A percentile compares a stretch with the other conserved stretches of the same genome.
Conservation (phyloP, 1,284 basidiomycete species). For the Tetrapyrgos nigripes region DNA sequence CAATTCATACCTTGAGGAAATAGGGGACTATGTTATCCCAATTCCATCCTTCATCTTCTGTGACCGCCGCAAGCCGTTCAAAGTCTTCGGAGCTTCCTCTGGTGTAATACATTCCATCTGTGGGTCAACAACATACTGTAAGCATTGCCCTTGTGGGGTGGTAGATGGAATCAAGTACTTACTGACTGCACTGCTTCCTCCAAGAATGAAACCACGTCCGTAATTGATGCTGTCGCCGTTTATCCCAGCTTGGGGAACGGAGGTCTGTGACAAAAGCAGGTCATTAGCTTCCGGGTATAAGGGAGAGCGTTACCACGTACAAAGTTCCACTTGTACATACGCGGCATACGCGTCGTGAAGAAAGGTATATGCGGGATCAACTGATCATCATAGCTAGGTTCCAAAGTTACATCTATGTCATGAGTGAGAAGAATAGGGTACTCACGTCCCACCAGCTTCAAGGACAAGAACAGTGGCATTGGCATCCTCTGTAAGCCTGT, state of each 20-base stretch:
- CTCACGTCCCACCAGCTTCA: conserved; percentile 23
- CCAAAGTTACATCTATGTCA: neutral
- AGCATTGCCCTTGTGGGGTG: neutral
- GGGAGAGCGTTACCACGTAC: neutral
- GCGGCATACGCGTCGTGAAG: conserved; percentile 19
- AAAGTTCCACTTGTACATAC: conserved; percentile 37
- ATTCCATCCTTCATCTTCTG: conserved; percentile 33
- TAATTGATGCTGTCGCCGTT: conserved; percentile 34
- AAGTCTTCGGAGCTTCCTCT: conserved; percentile 36
- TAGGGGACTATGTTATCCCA: conserved; percentile 34
- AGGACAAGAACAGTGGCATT: conserved; percentile 23
- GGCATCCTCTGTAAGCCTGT: conserved; percentile 25
- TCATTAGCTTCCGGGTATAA: neutral
- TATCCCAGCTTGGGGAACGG: conserved; percentile 37
- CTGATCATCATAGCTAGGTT: conserved; percentile 26
- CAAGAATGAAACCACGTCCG: conserved; percentile 42
- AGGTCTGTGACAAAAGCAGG: conserved; percentile 26
- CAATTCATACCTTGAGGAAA: conserved; percentile 30
- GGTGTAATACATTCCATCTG: conserved; percentile 32
- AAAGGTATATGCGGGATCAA: conserved; percentile 27
- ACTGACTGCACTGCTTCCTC: conserved; percentile 46
- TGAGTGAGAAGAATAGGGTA: neutral
- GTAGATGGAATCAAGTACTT: conserved; percentile 19
- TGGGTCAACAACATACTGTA: neutral
- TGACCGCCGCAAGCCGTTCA: conserved; percentile 29